Evolutionary conservation across 2,329 filamentous ascomycete species (phyloP), one percentile per base, ranked within the genome.

Genomic region (Pseudogymnoascus pannorum): DNA sequence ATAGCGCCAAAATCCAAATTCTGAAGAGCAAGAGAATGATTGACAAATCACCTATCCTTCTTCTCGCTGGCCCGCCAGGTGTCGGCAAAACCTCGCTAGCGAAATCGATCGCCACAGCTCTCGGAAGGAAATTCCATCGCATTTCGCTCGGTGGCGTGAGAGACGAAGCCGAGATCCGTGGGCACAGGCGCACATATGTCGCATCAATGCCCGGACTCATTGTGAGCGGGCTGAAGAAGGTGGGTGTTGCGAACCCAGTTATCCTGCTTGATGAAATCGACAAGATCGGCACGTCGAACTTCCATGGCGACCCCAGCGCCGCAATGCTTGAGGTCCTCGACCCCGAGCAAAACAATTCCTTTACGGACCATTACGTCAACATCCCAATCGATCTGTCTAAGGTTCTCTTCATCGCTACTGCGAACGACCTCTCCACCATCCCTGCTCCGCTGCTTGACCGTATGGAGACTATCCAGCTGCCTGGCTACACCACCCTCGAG

Each of bases 321-420:
- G 94, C 94, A 7, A 97, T 99, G 93, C 85, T 99, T 12, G 94
- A 99, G 74, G 94, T 99, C 9, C 81, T 99, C 51, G 94, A 99
- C 71, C 94, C 94, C 0, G 94, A 99, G 74, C 94, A 99, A 76
- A 99, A 99, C 72, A 84, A 95, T 74, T 88, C 86, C 8, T 99
- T 99, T 76, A 90, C 87, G 29, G 94, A 99, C 72, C 94, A 99
- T 76, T 99, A 97, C 73, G 85, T 99, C 72, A 92, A 92, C 70
- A 92, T 97, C 65, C 93, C 94, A 0, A 91, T 97, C 66, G 94
- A 99, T 72, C 81, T 99, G 18, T 96, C 91, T 77, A 97, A 96
- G 75, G 91, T 99, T 20, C 81, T 99, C 9, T 99, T 99, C 77
- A 96, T 99, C 69, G 94, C 94, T 5, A 99, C 94, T 0, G 94